These are phyloP conservation scores for Moricandia arvensis DNA, from an alignment of 345 rosid species.

Conservation along the genomic window DNA sequence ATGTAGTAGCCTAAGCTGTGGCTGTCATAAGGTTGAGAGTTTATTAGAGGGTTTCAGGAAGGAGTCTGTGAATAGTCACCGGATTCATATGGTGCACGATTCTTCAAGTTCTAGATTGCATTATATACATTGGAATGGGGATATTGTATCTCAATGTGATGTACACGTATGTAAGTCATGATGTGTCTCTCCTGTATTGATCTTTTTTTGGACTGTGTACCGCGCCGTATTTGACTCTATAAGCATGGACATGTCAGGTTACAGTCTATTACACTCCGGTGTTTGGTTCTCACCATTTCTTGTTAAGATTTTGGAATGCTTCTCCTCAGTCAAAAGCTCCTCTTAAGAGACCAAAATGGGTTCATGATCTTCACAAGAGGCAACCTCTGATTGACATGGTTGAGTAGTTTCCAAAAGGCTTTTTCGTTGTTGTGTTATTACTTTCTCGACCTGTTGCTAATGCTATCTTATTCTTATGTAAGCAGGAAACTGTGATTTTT, in stretches of 20 bases:
- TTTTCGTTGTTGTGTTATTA: constrained; percentile 4
- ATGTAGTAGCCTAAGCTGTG: constrained; percentile 30
- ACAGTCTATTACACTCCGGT: constrained; percentile 68
- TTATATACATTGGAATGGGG: constrained; percentile 73
- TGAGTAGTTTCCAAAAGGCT: constrained; percentile 26
- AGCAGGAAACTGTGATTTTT: constrained; percentile 66
- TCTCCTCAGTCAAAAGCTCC: constrained; percentile 37
- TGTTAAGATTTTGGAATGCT: constrained; percentile 48
- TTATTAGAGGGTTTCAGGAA: too few relatives aligned
- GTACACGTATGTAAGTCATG: constrained; percentile 94
- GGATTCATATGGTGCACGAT: too few relatives aligned
- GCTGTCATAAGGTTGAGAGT: constrained; percentile 42
- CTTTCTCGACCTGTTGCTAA: constrained; percentile 10
- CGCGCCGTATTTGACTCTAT: constrained; percentile 15
- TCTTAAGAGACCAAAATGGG: constrained; percentile 69
- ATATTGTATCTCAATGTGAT: constrained; percentile 51
- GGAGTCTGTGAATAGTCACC: too few relatives aligned
- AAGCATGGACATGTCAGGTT: constrained; percentile 50
- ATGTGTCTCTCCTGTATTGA: constrained; percentile 33
- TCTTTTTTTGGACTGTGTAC: neutral
- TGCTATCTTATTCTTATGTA: neutral
- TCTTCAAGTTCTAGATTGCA: constrained; percentile 67
- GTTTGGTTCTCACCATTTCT: constrained; percentile 75
- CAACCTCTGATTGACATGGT: constrained; percentile 67
- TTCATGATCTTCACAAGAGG: constrained; percentile 52